Base-by-base conservation (phyloP, 2,329 filamentous ascomycete species). In the Ophiocordyceps australis region DNA sequence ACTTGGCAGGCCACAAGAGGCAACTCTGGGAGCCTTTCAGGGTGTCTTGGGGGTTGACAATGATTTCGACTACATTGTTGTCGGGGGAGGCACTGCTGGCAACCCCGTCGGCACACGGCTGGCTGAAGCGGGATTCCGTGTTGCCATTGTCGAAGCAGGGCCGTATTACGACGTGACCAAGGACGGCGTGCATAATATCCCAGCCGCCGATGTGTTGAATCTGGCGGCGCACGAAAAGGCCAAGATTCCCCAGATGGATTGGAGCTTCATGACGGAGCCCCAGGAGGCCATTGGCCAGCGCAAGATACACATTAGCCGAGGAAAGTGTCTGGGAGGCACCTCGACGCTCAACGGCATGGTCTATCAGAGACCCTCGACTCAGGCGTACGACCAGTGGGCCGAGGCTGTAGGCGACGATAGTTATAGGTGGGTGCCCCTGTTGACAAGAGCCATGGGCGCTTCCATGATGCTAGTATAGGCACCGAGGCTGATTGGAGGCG, bases 101-200 rank as follows among this genome's bases (percentile, higher is more conserved):
- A 39, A 47, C 20, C 39, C 42, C 0, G 25, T 55, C 2, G 51
- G 43, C 4, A 36, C 35, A 11, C 39, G 51, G 3, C 38, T 55
- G 0, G 43, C 49, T 8, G 35, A 45, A n/a, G 35, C 40, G 13
- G 39, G 35, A 3, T 34, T 30, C 26, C 37, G 34, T 4, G 50
- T 56, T 10, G 50, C 50, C 14, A 42, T 55, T 4, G 35, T 56
- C 17, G 51, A 56, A 32, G 51, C 49, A 2, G 51, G 52, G 4
- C 31, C 29, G 2, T 47, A 47, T 17, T 41, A 45, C 24, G 43
- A 54, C 30, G 31, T 45, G 14, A 28, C 32, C 6, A 47, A 47
- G 25, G 36, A 36, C 2, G 35, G 43, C n/a, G 31, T 42, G 1
- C 34, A 34, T 12, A 37, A 40, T 1, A 30, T 40, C 0, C 45